Percentiles rank a stretch among this genome's conserved stretches.
These are phyloP conservation scores for Phytophthora citrophthora DNA, from an alignment of 352 stramenopile genomes.

Conservation along the genomic window DNA sequence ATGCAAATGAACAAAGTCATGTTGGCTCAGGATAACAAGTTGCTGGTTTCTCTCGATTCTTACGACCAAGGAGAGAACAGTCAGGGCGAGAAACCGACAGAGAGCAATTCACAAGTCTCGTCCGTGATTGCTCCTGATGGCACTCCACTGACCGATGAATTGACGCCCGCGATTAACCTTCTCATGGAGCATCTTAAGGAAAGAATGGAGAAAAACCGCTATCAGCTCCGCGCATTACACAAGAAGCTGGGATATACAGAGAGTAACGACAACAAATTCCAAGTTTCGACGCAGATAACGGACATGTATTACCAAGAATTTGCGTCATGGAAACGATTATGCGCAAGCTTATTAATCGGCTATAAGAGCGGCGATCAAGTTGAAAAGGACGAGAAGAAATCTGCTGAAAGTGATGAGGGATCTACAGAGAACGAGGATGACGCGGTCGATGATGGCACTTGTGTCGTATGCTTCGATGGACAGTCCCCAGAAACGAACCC, in stretches of 20 bases:
- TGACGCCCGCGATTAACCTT: conserved; percentile 79
- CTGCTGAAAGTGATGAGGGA: conserved; percentile 20
- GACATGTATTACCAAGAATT: conserved; percentile 83
- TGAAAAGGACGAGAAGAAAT: conserved; percentile 20
- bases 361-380: conserved; percentile 34
- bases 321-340: conserved; percentile 77
- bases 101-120: conserved; percentile 10
- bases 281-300: conserved; percentile 40
- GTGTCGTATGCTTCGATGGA: conserved; percentile 90
- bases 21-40: conserved; percentile 35
- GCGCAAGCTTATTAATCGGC: conserved; percentile 67
- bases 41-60: conserved; percentile 68
- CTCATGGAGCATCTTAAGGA: conserved; percentile 80
- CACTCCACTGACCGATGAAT: conserved; percentile 49
- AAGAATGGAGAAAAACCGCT: conserved; percentile 78
- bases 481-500: conserved; percentile 87
- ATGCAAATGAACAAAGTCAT: conserved; percentile 57
- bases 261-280: conserved; percentile 31
- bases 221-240: conserved; percentile 55
- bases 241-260: conserved; percentile 53
- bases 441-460: conserved; percentile 84
- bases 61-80: conserved; percentile 24
- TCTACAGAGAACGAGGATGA: conserved; percentile 51
- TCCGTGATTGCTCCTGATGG: background rate
- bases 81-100: background rate